Evolutionary conservation across 305 asterid species (phyloP).

Genomic region (Fraxinus ornus): DNA sequence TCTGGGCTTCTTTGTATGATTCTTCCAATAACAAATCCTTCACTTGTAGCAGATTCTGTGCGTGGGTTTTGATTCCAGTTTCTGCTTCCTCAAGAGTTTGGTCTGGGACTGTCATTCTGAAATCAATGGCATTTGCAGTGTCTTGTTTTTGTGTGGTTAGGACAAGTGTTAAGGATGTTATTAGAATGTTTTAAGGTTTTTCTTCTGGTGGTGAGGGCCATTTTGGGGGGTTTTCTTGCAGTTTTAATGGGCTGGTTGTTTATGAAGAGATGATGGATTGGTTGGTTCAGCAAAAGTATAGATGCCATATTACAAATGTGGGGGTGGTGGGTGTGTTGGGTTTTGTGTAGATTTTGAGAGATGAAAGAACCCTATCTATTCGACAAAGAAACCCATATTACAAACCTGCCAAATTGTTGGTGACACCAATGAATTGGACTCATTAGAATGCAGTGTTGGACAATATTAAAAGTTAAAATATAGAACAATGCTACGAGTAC

Average conservation of each 20-base stretch:
- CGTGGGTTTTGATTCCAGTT: conserved; percentile 42
- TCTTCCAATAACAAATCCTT: conserved; percentile 50
- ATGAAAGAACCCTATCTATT: neutral
- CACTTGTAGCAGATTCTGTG: conserved; percentile 38
- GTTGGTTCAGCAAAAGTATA: too few relatives aligned
- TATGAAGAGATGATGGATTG: too few relatives aligned
- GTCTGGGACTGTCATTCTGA: conserved; percentile 61
- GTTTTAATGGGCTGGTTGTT: too few relatives aligned
- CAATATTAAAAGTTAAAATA: neutral
- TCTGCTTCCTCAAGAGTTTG: conserved; percentile 65
- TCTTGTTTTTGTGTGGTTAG: conserved; percentile 7
- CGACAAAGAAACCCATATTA: neutral
- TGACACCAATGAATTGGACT: neutral
- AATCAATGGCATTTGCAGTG: conserved; percentile 40
- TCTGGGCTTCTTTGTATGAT: conserved; percentile 66
- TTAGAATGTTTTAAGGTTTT: neutral
- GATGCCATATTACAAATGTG: neutral
- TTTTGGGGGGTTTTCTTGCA: too few relatives aligned
- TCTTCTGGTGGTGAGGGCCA: too few relatives aligned
- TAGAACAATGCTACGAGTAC: too few relatives aligned
- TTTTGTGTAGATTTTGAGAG: neutral
- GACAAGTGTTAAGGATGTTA: neutral
- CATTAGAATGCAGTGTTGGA: neutral
- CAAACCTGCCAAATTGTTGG: neutral
- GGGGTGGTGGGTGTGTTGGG: neutral